Percentiles rank a stretch among this genome's conserved stretches.
Evolutionary conservation across 352 stramenopile genomes (phyloP).

Genomic region (Globisporangium paroecandrum): DNA sequence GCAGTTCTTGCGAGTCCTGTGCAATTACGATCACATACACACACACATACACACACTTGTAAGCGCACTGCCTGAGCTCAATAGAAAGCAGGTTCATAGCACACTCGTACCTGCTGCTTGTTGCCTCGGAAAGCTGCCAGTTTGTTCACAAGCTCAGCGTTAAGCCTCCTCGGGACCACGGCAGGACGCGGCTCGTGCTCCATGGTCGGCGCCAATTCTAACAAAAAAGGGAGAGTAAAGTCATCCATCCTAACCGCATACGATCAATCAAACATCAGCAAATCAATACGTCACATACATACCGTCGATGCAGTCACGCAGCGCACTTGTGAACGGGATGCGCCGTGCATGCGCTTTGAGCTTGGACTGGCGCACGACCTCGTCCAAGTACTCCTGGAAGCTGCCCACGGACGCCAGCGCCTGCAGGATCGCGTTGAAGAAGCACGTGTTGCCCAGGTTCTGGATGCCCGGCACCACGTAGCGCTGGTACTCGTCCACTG

Average conservation of each 20-base stretch:
- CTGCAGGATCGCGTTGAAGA: slow-evolving; percentile 89
- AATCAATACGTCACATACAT: slow-evolving; percentile 2
- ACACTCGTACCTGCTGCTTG: slow-evolving; percentile 55
- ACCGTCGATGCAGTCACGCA: slow-evolving; percentile 71
- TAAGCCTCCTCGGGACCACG: slow-evolving; percentile 50
- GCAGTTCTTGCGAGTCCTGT: slow-evolving; percentile 74
- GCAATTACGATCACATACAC: too few relatives aligned
- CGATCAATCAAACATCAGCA: neutral
- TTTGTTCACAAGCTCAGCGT: slow-evolving; percentile 56
- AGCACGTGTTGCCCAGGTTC: slow-evolving; percentile 90
- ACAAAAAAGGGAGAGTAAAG: neutral
- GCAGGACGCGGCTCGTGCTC: slow-evolving; percentile 30
- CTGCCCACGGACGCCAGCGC: slow-evolving; percentile 66
- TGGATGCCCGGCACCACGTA: slow-evolving; percentile 61
- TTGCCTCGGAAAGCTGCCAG: slow-evolving; percentile 62
- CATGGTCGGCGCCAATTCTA: slow-evolving; percentile 32
- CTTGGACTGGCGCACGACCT: slow-evolving; percentile 43
- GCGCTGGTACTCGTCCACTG: slow-evolving; percentile 16
- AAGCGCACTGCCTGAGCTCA: neutral
- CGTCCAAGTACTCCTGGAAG: slow-evolving; percentile 66
- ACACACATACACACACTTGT: neutral
- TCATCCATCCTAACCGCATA: neutral
- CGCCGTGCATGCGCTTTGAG: slow-evolving; percentile 31
- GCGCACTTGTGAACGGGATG: slow-evolving; percentile 59
- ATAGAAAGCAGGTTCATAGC: neutral